Conservation (phyloP, 1,284 basidiomycete genomes). For the Amylostereum areolatum region DNA sequence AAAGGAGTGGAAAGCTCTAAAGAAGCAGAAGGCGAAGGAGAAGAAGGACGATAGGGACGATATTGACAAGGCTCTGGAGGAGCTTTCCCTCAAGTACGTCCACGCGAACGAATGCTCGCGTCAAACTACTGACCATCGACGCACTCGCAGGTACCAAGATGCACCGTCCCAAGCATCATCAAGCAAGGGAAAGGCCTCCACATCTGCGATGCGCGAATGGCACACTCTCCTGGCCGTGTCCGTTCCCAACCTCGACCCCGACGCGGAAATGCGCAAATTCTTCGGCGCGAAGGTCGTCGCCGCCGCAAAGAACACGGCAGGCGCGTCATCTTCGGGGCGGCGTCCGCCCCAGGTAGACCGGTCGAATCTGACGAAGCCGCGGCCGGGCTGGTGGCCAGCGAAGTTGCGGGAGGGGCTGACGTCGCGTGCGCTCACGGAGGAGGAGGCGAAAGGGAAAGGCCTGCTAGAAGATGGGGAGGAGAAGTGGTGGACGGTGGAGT, state of each 20-base stretch:
- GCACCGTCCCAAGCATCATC: too few species aligned
- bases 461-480: constrained; percentile 47
- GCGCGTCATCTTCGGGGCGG: constrained; percentile 16
- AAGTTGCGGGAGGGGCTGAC: constrained; percentile 66
- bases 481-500: constrained; percentile 84
- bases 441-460: constrained; percentile 48
- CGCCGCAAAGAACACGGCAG: constrained; percentile 42
- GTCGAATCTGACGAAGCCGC: constrained; percentile 60
- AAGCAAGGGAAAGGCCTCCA: constrained; percentile 17
- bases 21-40: constrained; percentile 58
- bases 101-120: neutral
- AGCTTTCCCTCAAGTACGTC: constrained; percentile 70
- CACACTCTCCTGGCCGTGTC: constrained; percentile 70
- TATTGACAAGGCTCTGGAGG: constrained; percentile 76
- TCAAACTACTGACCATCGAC: neutral
- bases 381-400: constrained; percentile 56
- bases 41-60: constrained; percentile 69
- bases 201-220: constrained; percentile 21
- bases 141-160: too few species aligned
- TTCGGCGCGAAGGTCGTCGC: constrained; percentile 86
- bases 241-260: constrained; percentile 73
- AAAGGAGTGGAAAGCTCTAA: constrained; percentile 36
- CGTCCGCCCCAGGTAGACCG: constrained; percentile 31
- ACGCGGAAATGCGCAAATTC: constrained; percentile 86
- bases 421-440: constrained; percentile 47